phyloP scores from a whole-genome alignment of 176 grass and related monocot species.

The Rhynchospora pubera region DNA sequence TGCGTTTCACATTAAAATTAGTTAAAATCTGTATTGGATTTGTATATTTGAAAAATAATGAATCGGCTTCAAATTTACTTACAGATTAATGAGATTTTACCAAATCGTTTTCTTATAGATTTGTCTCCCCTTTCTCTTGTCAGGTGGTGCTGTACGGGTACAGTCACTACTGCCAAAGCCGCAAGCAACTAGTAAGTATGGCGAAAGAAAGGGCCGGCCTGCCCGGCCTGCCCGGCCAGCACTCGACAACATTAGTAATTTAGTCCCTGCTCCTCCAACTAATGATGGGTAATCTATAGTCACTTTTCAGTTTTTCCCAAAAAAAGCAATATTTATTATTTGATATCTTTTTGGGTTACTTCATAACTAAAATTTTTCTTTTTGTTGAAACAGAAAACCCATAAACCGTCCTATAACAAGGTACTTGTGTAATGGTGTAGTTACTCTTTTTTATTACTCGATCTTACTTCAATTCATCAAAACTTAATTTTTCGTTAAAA shows the following conservation, averaged over 20 bases:
- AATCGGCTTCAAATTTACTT: background rate
- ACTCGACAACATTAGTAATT: slow-evolving; percentile 23
- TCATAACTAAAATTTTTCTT: background rate
- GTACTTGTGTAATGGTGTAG: background rate
- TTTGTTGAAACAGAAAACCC: slow-evolving; percentile 18
- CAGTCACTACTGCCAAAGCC: background rate
- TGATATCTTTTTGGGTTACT: background rate
- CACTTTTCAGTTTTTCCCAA: background rate
- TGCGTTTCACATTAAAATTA: background rate
- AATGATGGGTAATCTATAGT: slow-evolving; percentile 14
- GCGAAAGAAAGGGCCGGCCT: background rate
- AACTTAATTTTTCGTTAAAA: background rate
- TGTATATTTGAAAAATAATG: background rate
- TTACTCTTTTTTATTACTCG: background rate
- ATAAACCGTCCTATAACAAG: slow-evolving; percentile 20
- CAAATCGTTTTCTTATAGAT: background rate
- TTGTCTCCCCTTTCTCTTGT: background rate
- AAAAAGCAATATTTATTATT: background rate
- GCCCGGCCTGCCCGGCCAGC: too few relatives aligned
- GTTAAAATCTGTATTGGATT: background rate
- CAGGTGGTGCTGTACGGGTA: background rate
- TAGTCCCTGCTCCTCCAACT: background rate
- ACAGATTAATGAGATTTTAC: background rate
- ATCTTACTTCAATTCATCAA: background rate
- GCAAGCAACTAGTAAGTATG: slow-evolving; percentile 5